These are phyloP conservation scores for Eucalyptus virginea DNA, from an alignment of 345 rosid species.

Conservation along the genomic window DNA sequence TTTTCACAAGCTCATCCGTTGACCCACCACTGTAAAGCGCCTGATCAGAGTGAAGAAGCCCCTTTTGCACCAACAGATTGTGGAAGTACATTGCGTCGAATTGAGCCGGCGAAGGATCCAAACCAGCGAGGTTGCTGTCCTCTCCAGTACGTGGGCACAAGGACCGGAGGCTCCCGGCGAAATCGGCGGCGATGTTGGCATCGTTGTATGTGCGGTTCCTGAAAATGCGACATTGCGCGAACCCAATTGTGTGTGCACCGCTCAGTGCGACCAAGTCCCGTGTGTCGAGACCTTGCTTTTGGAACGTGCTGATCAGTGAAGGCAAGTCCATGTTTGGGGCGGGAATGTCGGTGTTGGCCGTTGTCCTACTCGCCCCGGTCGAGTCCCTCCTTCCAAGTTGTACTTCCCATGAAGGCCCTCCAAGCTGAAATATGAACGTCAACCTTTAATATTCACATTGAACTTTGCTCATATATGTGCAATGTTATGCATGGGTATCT, in stretches of 20 bases:
- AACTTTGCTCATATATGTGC: neutral
- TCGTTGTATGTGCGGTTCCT: slow-evolving; percentile 14
- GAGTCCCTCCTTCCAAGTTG: slow-evolving; percentile 36
- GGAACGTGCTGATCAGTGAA: slow-evolving; percentile 18
- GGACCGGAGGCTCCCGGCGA: slow-evolving; percentile 4
- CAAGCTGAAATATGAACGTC: slow-evolving; percentile 14
- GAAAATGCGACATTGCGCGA: slow-evolving; percentile 7
- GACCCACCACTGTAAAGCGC: slow-evolving; percentile 6
- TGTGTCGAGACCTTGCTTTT: slow-evolving; percentile 22
- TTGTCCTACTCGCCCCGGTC: slow-evolving; percentile 5
- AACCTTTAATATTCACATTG: neutral
- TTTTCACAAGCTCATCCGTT: slow-evolving; percentile 1
- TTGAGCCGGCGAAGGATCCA: neutral
- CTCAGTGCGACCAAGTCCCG: slow-evolving; percentile 41
- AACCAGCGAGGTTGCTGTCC: neutral
- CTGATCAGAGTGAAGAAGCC: slow-evolving; percentile 25
- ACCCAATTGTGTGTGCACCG: slow-evolving; percentile 48
- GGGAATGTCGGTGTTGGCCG: slow-evolving; percentile 18
- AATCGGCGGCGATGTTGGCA: slow-evolving; percentile 14
- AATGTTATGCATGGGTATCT: neutral
- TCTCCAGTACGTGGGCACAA: slow-evolving; percentile 16
- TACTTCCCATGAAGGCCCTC: slow-evolving; percentile 40
- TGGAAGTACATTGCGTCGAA: slow-evolving; percentile 13
- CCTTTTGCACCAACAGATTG: slow-evolving; percentile 7
- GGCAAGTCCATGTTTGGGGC: slow-evolving; percentile 27